Percentiles rank a stretch among this genome's conserved stretches.
These are phyloP conservation scores for Phytophthora colocasiae DNA, from an alignment of 352 stramenopile species.

Conservation along the genomic window DNA sequence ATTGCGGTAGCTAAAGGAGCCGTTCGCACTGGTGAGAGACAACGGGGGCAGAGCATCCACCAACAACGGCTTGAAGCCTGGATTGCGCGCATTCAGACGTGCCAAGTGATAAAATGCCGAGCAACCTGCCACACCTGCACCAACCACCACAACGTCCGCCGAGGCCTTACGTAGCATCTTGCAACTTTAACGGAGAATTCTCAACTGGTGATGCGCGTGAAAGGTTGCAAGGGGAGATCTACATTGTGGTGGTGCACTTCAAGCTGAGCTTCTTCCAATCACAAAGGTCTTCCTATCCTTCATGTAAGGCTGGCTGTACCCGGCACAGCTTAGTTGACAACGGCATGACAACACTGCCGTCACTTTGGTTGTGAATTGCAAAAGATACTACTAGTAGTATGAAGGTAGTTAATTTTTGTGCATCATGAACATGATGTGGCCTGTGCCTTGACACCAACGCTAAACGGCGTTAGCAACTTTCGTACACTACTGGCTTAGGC, in stretches of 20 bases:
- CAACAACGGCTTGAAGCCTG: slow-evolving; percentile 73
- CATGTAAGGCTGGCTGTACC: background rate
- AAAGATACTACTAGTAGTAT: slow-evolving; percentile 31
- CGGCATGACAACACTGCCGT: slow-evolving; percentile 19
- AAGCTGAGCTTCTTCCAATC: slow-evolving; percentile 29
- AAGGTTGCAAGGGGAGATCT: slow-evolving; percentile 22
- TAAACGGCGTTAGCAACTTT: slow-evolving; percentile 10
- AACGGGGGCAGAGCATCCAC: slow-evolving; percentile 70
- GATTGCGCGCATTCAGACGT: slow-evolving; percentile 67
- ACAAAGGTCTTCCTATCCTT: slow-evolving; percentile 16
- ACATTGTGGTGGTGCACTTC: slow-evolving; percentile 27
- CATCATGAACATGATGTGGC: slow-evolving; percentile 26
- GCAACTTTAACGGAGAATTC: slow-evolving; percentile 13
- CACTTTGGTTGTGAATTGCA: slow-evolving; percentile 23
- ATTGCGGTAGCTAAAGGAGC: slow-evolving; percentile 86
- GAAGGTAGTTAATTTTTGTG: slow-evolving; percentile 11
- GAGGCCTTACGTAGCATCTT: slow-evolving; percentile 54
- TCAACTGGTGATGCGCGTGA: slow-evolving; percentile 30
- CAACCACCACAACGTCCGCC: slow-evolving; percentile 77
- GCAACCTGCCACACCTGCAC: slow-evolving; percentile 76
- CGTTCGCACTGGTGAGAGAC: slow-evolving; percentile 80
- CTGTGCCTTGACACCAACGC: slow-evolving; percentile 5
- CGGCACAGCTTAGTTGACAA: slow-evolving; percentile 6
- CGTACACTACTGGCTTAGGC: slow-evolving; percentile 16
- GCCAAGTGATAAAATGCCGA: slow-evolving; percentile 83